These are phyloP conservation scores for Ceratonia siliqua DNA, from an alignment of 306 rosid species.

Conservation along the genomic window DNA sequence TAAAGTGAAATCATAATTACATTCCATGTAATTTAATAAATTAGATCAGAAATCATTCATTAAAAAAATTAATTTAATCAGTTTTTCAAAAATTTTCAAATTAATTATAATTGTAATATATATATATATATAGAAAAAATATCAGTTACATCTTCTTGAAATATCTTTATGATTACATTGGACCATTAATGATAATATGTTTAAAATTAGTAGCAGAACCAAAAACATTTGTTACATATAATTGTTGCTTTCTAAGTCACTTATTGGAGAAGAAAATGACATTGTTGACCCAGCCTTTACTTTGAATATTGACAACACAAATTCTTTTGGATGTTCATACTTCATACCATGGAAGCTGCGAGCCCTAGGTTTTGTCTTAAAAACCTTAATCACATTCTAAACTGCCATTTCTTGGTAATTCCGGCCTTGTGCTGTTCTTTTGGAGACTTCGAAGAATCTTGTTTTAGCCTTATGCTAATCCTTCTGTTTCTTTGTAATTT, in stretches of 20 bases:
- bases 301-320: conserved; percentile 36
- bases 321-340: conserved; percentile 31
- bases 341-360: neutral
- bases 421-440: conserved; percentile 2
- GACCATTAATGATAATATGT: too few species aligned
- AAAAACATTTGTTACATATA: too few species aligned
- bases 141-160: too few species aligned
- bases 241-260: neutral
- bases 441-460: neutral
- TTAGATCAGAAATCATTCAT: neutral
- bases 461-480: neutral
- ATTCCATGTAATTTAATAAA: neutral
- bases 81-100: too few species aligned
- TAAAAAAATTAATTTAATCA: too few species aligned
- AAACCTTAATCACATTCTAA: conserved; percentile 7
- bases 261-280: neutral
- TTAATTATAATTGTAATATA: too few species aligned
- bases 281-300: conserved; percentile 40
- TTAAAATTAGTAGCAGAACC: too few species aligned
- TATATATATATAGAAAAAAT: too few species aligned
- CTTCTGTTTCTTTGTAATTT: too few species aligned
- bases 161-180: too few species aligned
- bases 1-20: neutral
- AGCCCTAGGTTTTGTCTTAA: neutral
- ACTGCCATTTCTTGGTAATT: conserved; percentile 23